A percentile compares a stretch with the other conserved stretches of the same genome.
phyloP scores from a whole-genome alignment of 164 flowering plant species.

The Vitis rupestris region DNA sequence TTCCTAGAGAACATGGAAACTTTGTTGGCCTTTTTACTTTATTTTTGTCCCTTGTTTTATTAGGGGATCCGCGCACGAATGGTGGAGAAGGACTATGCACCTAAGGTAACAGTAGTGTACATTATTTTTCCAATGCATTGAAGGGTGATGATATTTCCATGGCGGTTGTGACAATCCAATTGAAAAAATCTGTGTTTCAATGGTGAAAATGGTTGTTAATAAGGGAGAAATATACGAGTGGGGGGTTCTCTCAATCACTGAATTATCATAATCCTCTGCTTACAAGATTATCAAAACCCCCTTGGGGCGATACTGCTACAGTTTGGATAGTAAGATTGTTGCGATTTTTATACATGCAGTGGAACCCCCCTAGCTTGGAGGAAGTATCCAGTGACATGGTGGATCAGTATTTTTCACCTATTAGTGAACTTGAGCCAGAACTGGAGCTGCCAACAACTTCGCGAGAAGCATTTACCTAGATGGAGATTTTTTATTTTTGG shows the following conservation, averaged over 20 bases:
- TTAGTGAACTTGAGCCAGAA: conserved; percentile 38
- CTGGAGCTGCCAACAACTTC: conserved; percentile 38
- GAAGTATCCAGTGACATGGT: conserved; percentile 46
- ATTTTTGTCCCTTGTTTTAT: background rate
- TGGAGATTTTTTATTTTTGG: too few relatives aligned
- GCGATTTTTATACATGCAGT: conserved; percentile 27
- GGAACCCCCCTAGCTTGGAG: conserved; percentile 46
- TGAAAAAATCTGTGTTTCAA: background rate
- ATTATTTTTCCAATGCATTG: background rate
- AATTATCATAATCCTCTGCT: too few relatives aligned
- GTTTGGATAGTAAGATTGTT: background rate
- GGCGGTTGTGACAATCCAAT: background rate
- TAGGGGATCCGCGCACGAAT: conserved; percentile 51
- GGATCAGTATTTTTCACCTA: conserved; percentile 37
- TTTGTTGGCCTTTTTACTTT: background rate
- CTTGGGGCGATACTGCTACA: background rate
- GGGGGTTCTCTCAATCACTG: too few relatives aligned
- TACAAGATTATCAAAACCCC: too few relatives aligned
- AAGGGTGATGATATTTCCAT: background rate
- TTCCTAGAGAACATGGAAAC: background rate
- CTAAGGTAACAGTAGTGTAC: conserved; percentile 33
- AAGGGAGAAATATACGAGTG: too few relatives aligned
- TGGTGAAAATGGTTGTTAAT: too few relatives aligned
- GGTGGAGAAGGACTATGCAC: conserved; percentile 45
- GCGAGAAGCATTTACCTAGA: conserved; percentile 44